phyloP scores from a whole-genome alignment of 2,329 filamentous ascomycete species.

The Cladosporium sp. region DNA sequence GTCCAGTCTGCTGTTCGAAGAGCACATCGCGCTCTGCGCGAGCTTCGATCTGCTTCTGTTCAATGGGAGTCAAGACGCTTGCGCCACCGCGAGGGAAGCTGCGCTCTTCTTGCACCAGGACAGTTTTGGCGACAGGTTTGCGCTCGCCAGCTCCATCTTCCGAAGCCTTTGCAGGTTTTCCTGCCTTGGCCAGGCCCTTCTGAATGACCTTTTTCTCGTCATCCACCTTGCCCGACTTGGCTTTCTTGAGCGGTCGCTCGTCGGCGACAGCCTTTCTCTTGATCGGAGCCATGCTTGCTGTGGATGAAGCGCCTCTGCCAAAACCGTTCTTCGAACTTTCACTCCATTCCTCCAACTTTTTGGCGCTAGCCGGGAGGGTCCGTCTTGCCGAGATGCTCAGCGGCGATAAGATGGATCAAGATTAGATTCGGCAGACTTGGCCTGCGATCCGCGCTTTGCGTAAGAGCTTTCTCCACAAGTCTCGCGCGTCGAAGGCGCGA shows the following conservation, averaged over 20 bases:
- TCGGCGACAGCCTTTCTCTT: constrained; percentile 44
- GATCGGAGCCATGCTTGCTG: constrained; percentile 38
- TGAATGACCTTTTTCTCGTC: constrained; percentile 12
- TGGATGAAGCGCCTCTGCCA: not conserved
- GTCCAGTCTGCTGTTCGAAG: constrained; percentile 72
- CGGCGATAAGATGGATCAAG: too few relatives aligned
- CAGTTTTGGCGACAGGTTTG: constrained; percentile 35
- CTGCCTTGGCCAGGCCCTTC: constrained; percentile 18
- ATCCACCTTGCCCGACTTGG: constrained; percentile 28
- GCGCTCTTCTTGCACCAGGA: constrained; percentile 72
- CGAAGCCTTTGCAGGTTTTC: constrained; percentile 20
- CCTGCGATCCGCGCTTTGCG: not conserved
- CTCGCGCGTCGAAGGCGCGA: not conserved
- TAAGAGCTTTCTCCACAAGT: too few relatives aligned
- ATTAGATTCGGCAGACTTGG: too few relatives aligned
- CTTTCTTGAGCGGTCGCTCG: constrained; percentile 31
- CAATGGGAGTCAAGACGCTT: constrained; percentile 83
- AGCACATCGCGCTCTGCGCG: constrained; percentile 89
- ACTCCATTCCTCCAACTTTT: not conserved
- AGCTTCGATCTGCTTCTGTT: constrained; percentile 93
- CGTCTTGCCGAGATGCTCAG: not conserved
- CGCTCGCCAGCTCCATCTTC: constrained; percentile 21
- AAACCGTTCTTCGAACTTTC: constrained; percentile 4
- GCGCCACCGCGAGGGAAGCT: constrained; percentile 90
- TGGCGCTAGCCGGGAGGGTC: not conserved